Percentiles rank a stretch among this genome's conserved stretches.
These are phyloP conservation scores for Diversispora epigaea DNA, from an alignment of 192 early-diverging fungal species.

Conservation along the genomic window DNA sequence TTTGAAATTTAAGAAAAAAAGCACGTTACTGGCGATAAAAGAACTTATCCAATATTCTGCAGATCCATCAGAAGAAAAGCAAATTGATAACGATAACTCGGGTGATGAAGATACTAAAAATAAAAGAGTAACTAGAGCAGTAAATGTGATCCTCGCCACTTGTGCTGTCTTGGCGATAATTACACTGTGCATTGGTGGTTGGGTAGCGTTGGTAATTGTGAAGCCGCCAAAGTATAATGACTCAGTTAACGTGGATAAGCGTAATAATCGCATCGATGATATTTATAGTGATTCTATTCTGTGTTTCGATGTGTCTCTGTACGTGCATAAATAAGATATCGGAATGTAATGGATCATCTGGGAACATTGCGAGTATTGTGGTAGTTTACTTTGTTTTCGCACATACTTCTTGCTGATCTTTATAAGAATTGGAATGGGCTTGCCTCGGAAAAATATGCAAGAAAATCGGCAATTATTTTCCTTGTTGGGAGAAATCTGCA, in stretches of 20 bases:
- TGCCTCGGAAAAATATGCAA: not conserved
- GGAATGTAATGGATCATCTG: not conserved
- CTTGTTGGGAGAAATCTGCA: not conserved
- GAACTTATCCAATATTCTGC: no score
- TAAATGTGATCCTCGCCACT: no score
- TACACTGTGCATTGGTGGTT: constrained; percentile 1
- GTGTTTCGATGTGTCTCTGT: not conserved
- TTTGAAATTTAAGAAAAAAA: no score
- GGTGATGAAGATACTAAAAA: no score
- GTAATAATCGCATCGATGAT: no score
- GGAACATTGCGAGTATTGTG: not conserved
- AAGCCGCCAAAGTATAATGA: not conserved
- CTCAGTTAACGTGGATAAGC: not conserved
- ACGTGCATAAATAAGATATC: not conserved
- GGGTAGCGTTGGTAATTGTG: not conserved
- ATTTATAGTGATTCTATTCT: not conserved
- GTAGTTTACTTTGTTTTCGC: not conserved
- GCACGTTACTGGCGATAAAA: no score
- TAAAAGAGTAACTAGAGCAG: no score
- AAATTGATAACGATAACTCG: no score
- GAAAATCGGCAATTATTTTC: not conserved
- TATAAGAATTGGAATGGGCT: constrained; percentile 2
- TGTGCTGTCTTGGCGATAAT: not conserved
- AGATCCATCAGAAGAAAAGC: no score
- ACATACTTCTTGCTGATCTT: constrained; percentile 1